Conservation (phyloP, 2,329 filamentous ascomycete genomes). For the Penicillium freii region DNA sequence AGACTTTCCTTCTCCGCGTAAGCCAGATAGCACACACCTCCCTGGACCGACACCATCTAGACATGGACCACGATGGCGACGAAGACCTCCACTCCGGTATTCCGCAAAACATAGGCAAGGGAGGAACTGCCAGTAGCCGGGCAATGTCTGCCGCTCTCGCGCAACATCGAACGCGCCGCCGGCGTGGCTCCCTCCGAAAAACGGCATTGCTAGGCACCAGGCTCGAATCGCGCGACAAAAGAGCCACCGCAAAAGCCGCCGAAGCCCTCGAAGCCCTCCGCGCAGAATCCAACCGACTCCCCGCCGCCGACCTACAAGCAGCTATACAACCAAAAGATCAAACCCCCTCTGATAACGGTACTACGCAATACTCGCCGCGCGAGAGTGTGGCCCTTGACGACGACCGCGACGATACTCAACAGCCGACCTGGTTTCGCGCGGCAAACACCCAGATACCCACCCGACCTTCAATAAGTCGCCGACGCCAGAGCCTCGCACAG, state of each 20-base stretch:
- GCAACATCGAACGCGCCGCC: conserved; percentile 60
- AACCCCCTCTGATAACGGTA: conserved; percentile 8
- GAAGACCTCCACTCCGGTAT: conserved; percentile 31
- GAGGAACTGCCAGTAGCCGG: conserved; percentile 40
- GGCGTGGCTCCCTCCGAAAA: conserved; percentile 83
- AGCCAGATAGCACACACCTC: conserved; percentile 41
- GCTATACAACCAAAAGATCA: conserved; percentile 6
- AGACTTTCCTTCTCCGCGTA: conserved; percentile 67
- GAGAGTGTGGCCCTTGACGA: conserved; percentile 16
- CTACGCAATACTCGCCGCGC: conserved; percentile 3
- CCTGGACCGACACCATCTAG: conserved; percentile 22
- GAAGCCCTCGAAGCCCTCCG: conserved; percentile 21
- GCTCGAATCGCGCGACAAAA: conserved; percentile 37
- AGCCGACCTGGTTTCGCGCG: conserved; percentile 20
- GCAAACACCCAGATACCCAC: conserved; percentile 17
- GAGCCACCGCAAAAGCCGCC: conserved; percentile 19
- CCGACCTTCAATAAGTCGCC: conserved; percentile 30
- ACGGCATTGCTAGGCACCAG: conserved; percentile 71
- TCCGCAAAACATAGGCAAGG: conserved; percentile 14
- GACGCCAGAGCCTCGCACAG: conserved; percentile 46
- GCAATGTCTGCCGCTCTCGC: conserved; percentile 51
- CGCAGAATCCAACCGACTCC: conserved; percentile 9
- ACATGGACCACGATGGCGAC: conserved; percentile 27
- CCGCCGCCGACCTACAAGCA: conserved; percentile 6
- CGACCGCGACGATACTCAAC: conserved; percentile 6